These are phyloP conservation scores for Ophidiomyces ophidiicola DNA, from an alignment of 2,329 filamentous ascomycete species.

Conservation along the genomic window DNA sequence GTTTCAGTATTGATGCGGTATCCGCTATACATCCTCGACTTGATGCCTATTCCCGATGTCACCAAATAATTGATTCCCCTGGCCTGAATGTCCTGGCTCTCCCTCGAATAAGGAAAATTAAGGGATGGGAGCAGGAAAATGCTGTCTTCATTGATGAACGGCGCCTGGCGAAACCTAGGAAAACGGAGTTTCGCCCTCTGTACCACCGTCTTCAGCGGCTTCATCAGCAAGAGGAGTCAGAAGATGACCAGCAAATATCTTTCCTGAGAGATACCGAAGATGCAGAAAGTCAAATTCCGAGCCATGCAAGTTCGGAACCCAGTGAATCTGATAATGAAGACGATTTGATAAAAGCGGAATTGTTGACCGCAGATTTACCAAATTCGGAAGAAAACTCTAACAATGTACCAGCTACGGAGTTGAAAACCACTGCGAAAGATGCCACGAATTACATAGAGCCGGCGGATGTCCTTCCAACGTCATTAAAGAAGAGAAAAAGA, in stretches of 20 bases:
- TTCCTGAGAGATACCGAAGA: conserved; percentile 69
- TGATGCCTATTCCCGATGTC: conserved; percentile 36
- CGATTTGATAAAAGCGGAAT: conserved; percentile 25
- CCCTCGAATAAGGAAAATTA: conserved; percentile 61
- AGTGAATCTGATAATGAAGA: conserved; percentile 42
- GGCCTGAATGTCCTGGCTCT: conserved; percentile 51
- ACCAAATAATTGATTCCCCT: conserved; percentile 25
- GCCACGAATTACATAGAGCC: no score
- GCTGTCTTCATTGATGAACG: conserved; percentile 58
- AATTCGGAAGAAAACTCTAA: background rate
- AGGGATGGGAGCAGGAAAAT: conserved; percentile 46
- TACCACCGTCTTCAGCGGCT: conserved; percentile 66
- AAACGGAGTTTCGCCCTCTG: conserved; percentile 60
- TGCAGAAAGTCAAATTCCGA: conserved; percentile 67
- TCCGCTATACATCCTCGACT: conserved; percentile 45
- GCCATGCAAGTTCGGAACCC: conserved; percentile 48
- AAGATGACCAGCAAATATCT: conserved; percentile 63
- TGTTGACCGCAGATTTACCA: conserved; percentile 5
- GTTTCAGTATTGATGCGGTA: conserved; percentile 41
- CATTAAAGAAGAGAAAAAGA: conserved; percentile 19
- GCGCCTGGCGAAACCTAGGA: conserved; percentile 43
- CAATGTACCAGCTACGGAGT: background rate
- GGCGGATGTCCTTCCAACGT: conserved; percentile 9
- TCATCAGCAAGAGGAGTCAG: conserved; percentile 71
- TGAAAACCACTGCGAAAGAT: conserved; percentile 16